Conservation (phyloP, 257 asterid species). For the Cordia subcordata region DNA sequence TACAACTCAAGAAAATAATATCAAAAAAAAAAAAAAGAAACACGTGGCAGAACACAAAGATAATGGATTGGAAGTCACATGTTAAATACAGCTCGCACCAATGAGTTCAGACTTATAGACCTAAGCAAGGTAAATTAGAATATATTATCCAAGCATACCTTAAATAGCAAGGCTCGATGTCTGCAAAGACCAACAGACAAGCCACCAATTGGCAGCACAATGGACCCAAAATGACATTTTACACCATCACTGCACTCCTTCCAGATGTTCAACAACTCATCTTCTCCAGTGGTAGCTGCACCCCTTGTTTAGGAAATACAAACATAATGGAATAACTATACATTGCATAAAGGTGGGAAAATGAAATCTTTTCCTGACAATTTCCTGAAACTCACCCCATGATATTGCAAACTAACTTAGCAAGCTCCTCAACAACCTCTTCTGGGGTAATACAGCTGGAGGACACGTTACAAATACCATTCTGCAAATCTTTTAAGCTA, state of each 20-base stretch:
- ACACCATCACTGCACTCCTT: conserved; percentile 74
- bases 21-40: too few relatives aligned
- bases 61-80: too few relatives aligned
- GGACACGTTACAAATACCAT: conserved; percentile 50
- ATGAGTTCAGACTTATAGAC: conserved; percentile 10
- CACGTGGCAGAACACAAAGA: too few relatives aligned
- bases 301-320: conserved; percentile 52
- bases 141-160: conserved; percentile 45
- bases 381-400: conserved; percentile 73
- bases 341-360: neutral
- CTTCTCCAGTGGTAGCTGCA: conserved; percentile 63
- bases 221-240: conserved; percentile 76
- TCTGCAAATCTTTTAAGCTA: conserved; percentile 77
- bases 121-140: conserved; percentile 12
- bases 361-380: conserved; percentile 15
- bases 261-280: conserved; percentile 52
- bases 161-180: conserved; percentile 82
- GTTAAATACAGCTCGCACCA: too few relatives aligned
- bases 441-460: conserved; percentile 51
- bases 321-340: conserved; percentile 22
- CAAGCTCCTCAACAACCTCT: conserved; percentile 89
- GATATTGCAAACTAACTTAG: conserved; percentile 82
- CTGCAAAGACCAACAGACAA: conserved; percentile 75
- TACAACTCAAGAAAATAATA: too few relatives aligned
- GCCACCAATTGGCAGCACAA: conserved; percentile 84